Evolutionary conservation across 306 rosid species (phyloP).

Genomic region (Psophocarpus tetragonolobus): DNA sequence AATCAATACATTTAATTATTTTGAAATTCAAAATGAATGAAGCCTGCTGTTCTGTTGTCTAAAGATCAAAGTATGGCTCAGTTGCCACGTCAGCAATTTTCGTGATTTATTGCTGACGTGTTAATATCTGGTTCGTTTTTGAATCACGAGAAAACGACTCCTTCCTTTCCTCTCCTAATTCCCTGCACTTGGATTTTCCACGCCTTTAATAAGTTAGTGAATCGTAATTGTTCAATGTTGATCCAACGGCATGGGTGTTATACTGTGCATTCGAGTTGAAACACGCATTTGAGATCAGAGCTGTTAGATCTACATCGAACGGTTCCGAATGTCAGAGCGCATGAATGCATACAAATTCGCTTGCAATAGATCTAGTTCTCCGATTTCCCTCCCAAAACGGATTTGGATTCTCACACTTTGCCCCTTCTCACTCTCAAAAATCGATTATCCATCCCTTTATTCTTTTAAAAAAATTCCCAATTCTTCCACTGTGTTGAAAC

Average conservation of each 20-base stretch:
- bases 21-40: constrained; percentile 16
- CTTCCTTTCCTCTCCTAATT: background rate
- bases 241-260: background rate
- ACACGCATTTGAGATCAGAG: background rate
- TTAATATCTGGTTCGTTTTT: background rate
- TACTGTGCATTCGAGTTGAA: background rate
- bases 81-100: constrained; percentile 25
- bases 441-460: background rate
- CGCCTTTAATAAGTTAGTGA: background rate
- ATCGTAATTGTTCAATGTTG: background rate
- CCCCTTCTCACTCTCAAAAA: background rate
- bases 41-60: background rate
- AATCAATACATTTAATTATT: background rate
- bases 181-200: background rate
- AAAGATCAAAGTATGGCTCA: background rate
- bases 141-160: constrained; percentile 45
- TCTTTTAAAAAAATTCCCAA: background rate
- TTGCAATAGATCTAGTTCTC: background rate
- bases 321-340: background rate
- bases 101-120: constrained; percentile 16
- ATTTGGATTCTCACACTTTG: constrained; percentile 16
- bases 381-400: constrained; percentile 33
- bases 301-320: background rate
- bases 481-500: background rate
- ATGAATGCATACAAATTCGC: background rate